Evolutionary conservation across 1,284 basidiomycete species (phyloP).

Genomic region (Fomes fomentarius): DNA sequence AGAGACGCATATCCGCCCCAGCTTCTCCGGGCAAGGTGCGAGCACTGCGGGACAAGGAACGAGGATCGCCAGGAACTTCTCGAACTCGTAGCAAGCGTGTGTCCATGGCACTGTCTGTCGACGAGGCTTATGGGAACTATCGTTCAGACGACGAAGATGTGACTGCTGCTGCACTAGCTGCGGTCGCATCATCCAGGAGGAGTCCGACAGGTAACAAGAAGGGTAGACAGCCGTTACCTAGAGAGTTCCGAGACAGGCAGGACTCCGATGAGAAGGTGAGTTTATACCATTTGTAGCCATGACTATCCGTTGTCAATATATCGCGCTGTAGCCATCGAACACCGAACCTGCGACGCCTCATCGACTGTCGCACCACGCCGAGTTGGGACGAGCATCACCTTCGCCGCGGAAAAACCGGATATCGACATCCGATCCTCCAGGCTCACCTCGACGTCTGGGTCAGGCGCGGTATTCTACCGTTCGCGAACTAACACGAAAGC

Average conservation of each 20-base stretch:
- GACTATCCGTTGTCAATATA: slow-evolving; percentile 10
- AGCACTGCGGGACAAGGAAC: slow-evolving; percentile 25
- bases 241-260: slow-evolving; percentile 55
- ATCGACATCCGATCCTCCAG: slow-evolving; percentile 30
- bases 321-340: slow-evolving; percentile 5
- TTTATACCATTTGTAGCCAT: slow-evolving; percentile 7
- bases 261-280: slow-evolving; percentile 50
- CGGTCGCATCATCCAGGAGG: slow-evolving; percentile 57
- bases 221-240: slow-evolving; percentile 59
- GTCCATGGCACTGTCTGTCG: slow-evolving; percentile 37
- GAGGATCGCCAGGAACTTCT: slow-evolving; percentile 41
- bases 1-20: slow-evolving; percentile 56
- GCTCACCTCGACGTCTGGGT: slow-evolving; percentile 34
- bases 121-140: slow-evolving; percentile 23
- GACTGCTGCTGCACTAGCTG: slow-evolving; percentile 60
- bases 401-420: slow-evolving; percentile 27
- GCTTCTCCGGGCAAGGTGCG: slow-evolving; percentile 51
- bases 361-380: slow-evolving; percentile 18
- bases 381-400: slow-evolving; percentile 27
- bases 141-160: slow-evolving; percentile 42
- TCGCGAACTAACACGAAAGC: slow-evolving; percentile 47
- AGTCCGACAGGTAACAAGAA: slow-evolving; percentile 48
- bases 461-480: slow-evolving; percentile 46
- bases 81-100: slow-evolving; percentile 45
- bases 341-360: slow-evolving; percentile 31